phyloP scores from a whole-genome alignment of 140 eudicot species.

The Flaveria floridana region DNA sequence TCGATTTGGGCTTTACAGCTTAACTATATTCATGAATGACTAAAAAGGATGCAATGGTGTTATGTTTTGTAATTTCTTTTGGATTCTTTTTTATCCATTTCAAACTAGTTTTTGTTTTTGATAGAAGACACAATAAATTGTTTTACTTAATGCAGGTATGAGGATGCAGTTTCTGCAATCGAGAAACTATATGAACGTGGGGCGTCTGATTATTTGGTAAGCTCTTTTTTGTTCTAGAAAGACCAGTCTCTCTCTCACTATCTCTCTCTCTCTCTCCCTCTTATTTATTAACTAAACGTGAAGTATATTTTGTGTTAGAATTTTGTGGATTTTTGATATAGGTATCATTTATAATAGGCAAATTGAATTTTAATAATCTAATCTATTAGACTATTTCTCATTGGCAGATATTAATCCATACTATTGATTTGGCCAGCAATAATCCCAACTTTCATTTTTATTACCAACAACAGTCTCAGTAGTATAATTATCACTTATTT shows the following conservation, averaged over 20 bases:
- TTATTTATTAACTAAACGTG: neutral
- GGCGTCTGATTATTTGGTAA: slow-evolving; percentile 74
- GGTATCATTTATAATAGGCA: neutral
- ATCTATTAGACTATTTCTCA: too few relatives aligned
- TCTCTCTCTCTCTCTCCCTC: too few relatives aligned
- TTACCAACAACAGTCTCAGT: too few relatives aligned
- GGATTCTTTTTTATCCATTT: neutral
- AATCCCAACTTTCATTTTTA: too few relatives aligned
- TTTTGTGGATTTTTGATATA: neutral
- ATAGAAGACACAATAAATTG: neutral
- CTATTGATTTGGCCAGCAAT: too few relatives aligned
- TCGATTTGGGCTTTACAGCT: neutral
- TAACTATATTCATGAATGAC: slow-evolving; percentile 11
- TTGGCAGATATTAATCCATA: too few relatives aligned
- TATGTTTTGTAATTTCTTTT: neutral
- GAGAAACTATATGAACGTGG: slow-evolving; percentile 92
- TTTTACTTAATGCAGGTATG: slow-evolving; percentile 47
- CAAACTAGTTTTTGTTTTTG: slow-evolving; percentile 10
- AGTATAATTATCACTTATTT: too few relatives aligned
- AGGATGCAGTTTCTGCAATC: slow-evolving; percentile 45
- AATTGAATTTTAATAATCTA: too few relatives aligned
- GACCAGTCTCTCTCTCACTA: slow-evolving; percentile 4
- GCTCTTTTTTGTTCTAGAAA: slow-evolving; percentile 18
- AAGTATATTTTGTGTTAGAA: slow-evolving; percentile 3
- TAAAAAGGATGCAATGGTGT: neutral